Conservation (phyloP, 495 filamentous ascomycete genomes). For the Entonaema liquescens region DNA sequence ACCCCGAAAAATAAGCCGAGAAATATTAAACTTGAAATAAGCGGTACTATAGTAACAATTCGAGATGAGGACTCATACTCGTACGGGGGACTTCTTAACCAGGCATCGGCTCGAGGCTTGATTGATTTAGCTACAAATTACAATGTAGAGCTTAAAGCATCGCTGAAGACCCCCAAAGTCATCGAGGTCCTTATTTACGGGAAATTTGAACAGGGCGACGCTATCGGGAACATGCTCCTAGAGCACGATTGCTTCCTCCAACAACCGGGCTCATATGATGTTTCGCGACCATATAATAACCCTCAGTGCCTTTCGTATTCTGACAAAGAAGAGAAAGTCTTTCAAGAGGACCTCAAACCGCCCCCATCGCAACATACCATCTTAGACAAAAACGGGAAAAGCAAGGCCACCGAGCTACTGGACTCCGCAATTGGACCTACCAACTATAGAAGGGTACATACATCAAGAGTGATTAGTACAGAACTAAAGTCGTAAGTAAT, state of each 20-base stretch:
- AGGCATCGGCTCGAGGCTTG: not conserved
- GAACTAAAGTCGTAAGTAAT: conserved; percentile 20
- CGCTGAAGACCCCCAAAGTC: not conserved
- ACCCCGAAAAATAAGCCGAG: not conserved
- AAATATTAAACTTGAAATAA: conserved; percentile 1
- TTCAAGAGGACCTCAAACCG: not conserved
- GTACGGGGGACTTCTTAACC: conserved; percentile 10
- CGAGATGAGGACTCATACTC: not conserved
- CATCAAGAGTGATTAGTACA: conserved; percentile 6
- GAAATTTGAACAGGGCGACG: conserved; percentile 1
- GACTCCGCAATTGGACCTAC: conserved; percentile 21
- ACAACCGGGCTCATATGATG: conserved; percentile 14
- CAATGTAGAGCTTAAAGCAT: conserved; percentile 5
- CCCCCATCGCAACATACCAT: not conserved
- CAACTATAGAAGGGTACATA: conserved; percentile 3
- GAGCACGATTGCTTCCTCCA: conserved; percentile 23
- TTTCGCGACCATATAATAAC: conserved; percentile 21
- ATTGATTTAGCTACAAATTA: not conserved
- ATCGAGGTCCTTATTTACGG: conserved; percentile 22
- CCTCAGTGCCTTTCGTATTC: conserved; percentile 14
- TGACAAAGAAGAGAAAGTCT: not conserved
- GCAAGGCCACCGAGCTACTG: conserved; percentile 7
- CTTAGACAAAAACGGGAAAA: not conserved
- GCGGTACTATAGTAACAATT: not conserved
- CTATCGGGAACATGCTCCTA: conserved; percentile 16